Percentiles rank a stretch among this genome's conserved stretches.
Conservation (phyloP, 805 yeast genomes). For the Cyberlindnera euphorbiiphila region DNA sequence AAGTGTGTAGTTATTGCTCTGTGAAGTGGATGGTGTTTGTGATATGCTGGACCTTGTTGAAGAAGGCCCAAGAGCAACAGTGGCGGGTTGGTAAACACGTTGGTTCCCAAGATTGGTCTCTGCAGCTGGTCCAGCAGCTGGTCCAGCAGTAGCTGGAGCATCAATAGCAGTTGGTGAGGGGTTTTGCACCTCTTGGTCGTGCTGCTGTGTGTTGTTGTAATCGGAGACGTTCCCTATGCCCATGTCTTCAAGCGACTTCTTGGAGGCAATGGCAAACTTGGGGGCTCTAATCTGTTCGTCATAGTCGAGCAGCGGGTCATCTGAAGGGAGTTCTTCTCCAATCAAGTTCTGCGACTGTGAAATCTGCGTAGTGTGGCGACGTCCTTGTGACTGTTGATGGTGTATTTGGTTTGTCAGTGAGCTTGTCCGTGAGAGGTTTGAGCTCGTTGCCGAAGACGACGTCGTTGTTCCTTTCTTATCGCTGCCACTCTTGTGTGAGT, state of each 20-base stretch:
- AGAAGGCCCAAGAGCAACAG: conserved; percentile 19
- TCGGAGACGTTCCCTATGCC: too few relatives aligned
- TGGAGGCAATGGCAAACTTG: conserved; percentile 19
- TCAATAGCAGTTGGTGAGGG: too few relatives aligned
- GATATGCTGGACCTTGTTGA: conserved; percentile 9
- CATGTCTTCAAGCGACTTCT: conserved; percentile 15
- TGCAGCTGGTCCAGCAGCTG: too few relatives aligned
- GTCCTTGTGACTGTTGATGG: too few relatives aligned
- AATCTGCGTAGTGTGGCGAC: too few relatives aligned
- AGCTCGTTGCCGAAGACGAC: conserved; percentile 9
- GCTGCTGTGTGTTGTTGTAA: too few relatives aligned
- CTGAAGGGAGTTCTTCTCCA: conserved; percentile 20
- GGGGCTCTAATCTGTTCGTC: conserved; percentile 30
- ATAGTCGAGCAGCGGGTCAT: conserved; percentile 27
- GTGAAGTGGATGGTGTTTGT: conserved; percentile 15
- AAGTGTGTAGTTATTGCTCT: conserved; percentile 12
- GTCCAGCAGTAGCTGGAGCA: too few relatives aligned
- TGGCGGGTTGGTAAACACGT: conserved; percentile 22
- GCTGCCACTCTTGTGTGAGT: conserved; percentile 7
- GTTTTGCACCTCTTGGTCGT: too few relatives aligned
- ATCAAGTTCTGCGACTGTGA: conserved; percentile 7
- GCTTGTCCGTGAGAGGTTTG: conserved; percentile 5
- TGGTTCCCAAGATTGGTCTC: too few relatives aligned
- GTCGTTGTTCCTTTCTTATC: too few relatives aligned
- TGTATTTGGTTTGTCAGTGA: conserved; percentile 8